A percentile compares a stretch with the other conserved stretches of the same genome.
Evolutionary conservation across 139 green algal genomes (phyloP).

Genomic region (Chlamydomonas applanata): DNA sequence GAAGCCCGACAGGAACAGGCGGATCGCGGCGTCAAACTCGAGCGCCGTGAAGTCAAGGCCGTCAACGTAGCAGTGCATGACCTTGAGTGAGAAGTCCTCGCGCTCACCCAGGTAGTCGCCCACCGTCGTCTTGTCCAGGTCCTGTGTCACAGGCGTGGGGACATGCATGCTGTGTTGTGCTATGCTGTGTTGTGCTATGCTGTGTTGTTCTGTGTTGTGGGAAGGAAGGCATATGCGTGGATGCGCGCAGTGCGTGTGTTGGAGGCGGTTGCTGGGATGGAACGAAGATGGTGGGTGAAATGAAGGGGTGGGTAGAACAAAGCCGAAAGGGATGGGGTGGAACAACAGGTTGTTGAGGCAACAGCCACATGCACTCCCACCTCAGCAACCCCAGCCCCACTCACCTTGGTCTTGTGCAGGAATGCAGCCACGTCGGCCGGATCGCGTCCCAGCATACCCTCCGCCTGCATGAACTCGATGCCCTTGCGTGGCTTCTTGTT

Average conservation of each 20-base stretch:
- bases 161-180: too few relatives aligned
- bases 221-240: too few relatives aligned
- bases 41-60: constrained; percentile 81
- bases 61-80: constrained; percentile 98
- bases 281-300: constrained; percentile 35
- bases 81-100: constrained; percentile 86
- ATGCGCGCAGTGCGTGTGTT: too few relatives aligned
- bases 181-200: too few relatives aligned
- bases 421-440: constrained; percentile 76
- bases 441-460: constrained; percentile 72
- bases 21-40: constrained; percentile 93
- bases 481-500: constrained; percentile 97
- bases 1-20: constrained; percentile 55
- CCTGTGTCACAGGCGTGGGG: too few relatives aligned
- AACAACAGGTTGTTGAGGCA: too few relatives aligned
- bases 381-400: neutral
- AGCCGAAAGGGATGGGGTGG: neutral
- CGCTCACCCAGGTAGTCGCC: constrained; percentile 96
- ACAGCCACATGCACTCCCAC: neutral
- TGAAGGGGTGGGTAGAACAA: constrained; percentile 35
- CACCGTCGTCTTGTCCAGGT: constrained; percentile 92
- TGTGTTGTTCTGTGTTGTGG: too few relatives aligned
- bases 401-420: constrained; percentile 50
- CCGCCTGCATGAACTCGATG: constrained; percentile 60
- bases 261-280: too few relatives aligned